phyloP scores from a whole-genome alignment of 2,329 filamentous ascomycete species.

The Lecanicillium sp. region DNA sequence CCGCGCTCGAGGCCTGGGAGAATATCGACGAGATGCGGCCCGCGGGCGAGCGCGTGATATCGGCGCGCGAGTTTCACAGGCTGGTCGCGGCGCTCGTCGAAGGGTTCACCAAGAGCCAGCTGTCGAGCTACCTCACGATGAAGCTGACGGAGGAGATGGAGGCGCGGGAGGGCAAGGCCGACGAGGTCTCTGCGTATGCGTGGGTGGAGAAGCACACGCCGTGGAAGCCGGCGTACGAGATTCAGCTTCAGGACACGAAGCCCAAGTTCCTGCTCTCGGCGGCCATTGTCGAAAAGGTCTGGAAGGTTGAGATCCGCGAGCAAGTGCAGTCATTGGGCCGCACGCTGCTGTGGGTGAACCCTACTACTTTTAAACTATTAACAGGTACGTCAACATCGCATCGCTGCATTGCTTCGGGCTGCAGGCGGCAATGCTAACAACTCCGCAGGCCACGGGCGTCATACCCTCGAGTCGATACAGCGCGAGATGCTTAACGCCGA shows the following conservation, averaged over 20 bases:
- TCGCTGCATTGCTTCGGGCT: too few species aligned
- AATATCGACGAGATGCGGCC: constrained; percentile 48
- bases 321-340: constrained; percentile 7
- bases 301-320: constrained; percentile 10
- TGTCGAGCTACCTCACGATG: constrained; percentile 35
- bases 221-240: constrained; percentile 8
- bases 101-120: constrained; percentile 43
- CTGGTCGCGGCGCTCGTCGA: constrained; percentile 32
- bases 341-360: constrained; percentile 7
- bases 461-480: constrained; percentile 24
- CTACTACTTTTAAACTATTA: constrained; percentile 2
- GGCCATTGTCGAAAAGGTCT: constrained; percentile 9
- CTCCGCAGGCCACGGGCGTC: constrained; percentile 16
- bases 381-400: constrained; percentile 4
- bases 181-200: not conserved
- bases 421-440: too few species aligned
- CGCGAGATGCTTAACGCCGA: constrained; percentile 27
- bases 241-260: constrained; percentile 3
- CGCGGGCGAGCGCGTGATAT: constrained; percentile 30
- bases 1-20: constrained; percentile 30
- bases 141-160: constrained; percentile 7
- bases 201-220: constrained; percentile 5
- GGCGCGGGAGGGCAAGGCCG: not conserved
- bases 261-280: constrained; percentile 3
- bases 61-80: constrained; percentile 34